These are phyloP conservation scores for Phlyctochytrium arcticum DNA, from an alignment of 192 early-diverging fungal species.

Conservation along the genomic window DNA sequence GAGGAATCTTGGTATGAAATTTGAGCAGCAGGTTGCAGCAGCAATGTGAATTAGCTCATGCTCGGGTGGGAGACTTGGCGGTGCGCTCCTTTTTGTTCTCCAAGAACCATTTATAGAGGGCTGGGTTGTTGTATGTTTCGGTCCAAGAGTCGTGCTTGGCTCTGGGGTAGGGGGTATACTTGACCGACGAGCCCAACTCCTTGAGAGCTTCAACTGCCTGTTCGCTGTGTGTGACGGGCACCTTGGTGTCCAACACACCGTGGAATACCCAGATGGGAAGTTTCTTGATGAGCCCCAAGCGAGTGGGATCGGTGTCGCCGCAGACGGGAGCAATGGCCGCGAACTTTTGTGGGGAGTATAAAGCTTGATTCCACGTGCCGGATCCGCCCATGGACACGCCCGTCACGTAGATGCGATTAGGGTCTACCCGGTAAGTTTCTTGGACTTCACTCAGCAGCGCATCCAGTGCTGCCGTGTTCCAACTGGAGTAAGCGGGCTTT, in stretches of 20 bases:
- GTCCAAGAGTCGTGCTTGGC: constrained; percentile 5
- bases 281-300: constrained; percentile 2
- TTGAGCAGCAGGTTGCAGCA: too few species aligned
- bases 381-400: constrained; percentile 6
- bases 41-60: too few species aligned
- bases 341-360: not conserved
- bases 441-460: constrained; percentile 1
- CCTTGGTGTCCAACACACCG: not conserved
- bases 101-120: constrained; percentile 3
- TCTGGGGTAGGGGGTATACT: not conserved
- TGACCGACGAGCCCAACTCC: not conserved
- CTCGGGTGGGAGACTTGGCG: too few species aligned
- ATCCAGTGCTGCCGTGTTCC: not conserved
- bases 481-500: too few species aligned
- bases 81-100: constrained; percentile 4
- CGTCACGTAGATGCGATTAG: not conserved
- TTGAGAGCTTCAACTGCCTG: not conserved
- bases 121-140: constrained; percentile 4
- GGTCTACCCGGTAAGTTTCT: not conserved
- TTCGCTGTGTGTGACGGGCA: constrained; percentile 2
- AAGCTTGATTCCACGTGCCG: constrained; percentile 1
- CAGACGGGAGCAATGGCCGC: constrained; percentile 8
- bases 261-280: constrained; percentile 2
- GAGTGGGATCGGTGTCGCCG: not conserved
- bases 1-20: too few species aligned